These are phyloP conservation scores for Salix koriyanagi DNA, from an alignment of 345 rosid species.

Conservation along the genomic window DNA sequence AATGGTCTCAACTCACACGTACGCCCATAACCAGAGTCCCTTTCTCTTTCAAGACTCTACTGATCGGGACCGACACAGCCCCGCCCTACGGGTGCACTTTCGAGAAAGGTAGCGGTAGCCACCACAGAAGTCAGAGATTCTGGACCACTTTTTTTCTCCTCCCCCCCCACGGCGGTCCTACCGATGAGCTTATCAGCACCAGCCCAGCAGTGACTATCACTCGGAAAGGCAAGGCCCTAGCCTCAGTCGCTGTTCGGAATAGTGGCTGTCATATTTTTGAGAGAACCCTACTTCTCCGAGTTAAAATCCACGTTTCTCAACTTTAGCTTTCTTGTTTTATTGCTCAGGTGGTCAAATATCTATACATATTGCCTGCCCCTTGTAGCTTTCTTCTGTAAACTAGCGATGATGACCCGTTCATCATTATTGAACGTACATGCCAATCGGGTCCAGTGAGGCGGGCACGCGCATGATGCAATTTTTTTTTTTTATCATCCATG, in stretches of 20 bases:
- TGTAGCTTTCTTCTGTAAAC: neutral
- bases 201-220: neutral
- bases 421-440: neutral
- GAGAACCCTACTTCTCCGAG: neutral
- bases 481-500: too few relatives aligned
- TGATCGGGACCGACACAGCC: slow-evolving; percentile 21
- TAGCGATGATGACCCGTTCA: neutral
- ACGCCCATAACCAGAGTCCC: slow-evolving; percentile 1
- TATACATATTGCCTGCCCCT: too few relatives aligned
- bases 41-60: slow-evolving; percentile 8
- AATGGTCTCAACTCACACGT: neutral
- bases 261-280: neutral
- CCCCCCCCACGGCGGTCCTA: neutral
- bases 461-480: neutral
- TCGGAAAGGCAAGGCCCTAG: neutral
- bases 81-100: neutral
- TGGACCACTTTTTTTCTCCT: neutral
- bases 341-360: neutral
- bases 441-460: neutral
- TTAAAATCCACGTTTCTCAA: neutral
- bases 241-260: neutral
- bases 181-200: neutral
- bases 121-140: neutral
- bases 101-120: neutral
- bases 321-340: neutral